Conservation (phyloP, 768 basidiomycete genomes). For the Lentinula sp. region DNA sequence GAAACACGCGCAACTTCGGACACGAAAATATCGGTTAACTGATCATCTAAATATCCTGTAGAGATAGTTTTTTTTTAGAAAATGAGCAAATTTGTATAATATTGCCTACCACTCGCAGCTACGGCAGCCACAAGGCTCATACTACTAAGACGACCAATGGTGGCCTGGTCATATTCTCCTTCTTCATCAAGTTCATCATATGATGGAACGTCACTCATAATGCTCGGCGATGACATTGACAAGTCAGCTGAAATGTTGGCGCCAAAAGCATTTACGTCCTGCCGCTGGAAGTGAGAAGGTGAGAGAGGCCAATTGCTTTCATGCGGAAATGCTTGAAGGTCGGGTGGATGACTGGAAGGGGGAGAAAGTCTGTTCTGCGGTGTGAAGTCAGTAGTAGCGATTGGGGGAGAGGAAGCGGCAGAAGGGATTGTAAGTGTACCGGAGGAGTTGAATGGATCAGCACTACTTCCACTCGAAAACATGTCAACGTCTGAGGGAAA, state of each 20-base stretch:
- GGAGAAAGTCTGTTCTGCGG: neutral
- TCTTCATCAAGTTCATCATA: slow-evolving; percentile 21
- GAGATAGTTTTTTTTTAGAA: neutral
- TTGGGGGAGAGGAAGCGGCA: too few relatives aligned
- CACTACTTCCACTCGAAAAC: too few relatives aligned
- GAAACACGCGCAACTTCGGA: slow-evolving; percentile 68
- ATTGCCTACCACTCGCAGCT: slow-evolving; percentile 62
- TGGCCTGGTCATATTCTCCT: slow-evolving; percentile 64
- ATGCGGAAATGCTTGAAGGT: neutral
- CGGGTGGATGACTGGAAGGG: neutral
- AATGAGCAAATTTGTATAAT: neutral
- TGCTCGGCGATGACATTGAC: neutral
- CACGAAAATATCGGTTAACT: slow-evolving; percentile 60
- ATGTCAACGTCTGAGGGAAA: too few relatives aligned
- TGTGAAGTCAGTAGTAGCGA: too few relatives aligned
- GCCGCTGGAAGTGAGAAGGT: neutral
- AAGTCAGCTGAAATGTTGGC: neutral
- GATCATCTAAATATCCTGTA: slow-evolving; percentile 48
- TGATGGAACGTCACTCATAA: neutral
- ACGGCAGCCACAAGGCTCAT: slow-evolving; percentile 93
- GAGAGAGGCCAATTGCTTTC: neutral
- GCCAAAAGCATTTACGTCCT: neutral
- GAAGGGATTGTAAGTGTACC: too few relatives aligned
- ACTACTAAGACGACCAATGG: slow-evolving; percentile 80
- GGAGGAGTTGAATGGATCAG: too few relatives aligned